Evolutionary conservation across 306 rosid genomes (phyloP), one percentile per base, ranked within the genome.

Genomic region (Pyrus pyrifolia): DNA sequence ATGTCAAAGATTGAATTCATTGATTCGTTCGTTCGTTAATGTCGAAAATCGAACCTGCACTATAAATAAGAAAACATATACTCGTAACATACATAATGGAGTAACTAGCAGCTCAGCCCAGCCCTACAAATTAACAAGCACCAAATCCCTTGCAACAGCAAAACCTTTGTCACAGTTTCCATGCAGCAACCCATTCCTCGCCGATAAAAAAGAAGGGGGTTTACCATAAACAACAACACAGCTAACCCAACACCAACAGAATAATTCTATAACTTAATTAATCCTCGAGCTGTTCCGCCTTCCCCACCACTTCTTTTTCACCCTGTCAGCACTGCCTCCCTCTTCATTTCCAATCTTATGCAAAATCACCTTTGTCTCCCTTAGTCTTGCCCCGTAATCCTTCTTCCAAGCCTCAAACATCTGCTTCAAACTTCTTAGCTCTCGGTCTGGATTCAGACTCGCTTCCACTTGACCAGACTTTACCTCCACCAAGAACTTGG

Each of bases 401-500:
- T 91, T 95, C 89, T 95, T 95, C 99, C 99, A 95, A 23, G 86
- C 93, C 83, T 95, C 99, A 67, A 95, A 95, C 97, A 95, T 95
- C 71, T 95, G 96, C 83, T 92, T 95, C 85, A 95, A 83, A 89
- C 96, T 87, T 83, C 98, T 89, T 49, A 95, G 97, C 74, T 95
- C 99, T 61, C 74, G 68, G 83, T 95, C 99, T 51, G 99, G 99
- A 79, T 91, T 85, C 79, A 95, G 82, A 83, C 90, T 92, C 31
- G 99, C 99, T 74, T 95, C 99, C 7, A 91, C 92, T 75, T 95
- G 96, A 79, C 99, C 99, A 33, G 99, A 92, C 84, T 95, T 95
- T 65, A 95, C 99, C 89, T 95, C 99, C 74, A 95, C 99, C 88
- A 95, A 87, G 92, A 95, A 95, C 86, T 95, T 95, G n/a, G 99